Evolutionary conservation across 1,284 basidiomycete species (phyloP), one percentile per base, ranked within the genome.

Genomic region (Vanrija pseudolonga): DNA sequence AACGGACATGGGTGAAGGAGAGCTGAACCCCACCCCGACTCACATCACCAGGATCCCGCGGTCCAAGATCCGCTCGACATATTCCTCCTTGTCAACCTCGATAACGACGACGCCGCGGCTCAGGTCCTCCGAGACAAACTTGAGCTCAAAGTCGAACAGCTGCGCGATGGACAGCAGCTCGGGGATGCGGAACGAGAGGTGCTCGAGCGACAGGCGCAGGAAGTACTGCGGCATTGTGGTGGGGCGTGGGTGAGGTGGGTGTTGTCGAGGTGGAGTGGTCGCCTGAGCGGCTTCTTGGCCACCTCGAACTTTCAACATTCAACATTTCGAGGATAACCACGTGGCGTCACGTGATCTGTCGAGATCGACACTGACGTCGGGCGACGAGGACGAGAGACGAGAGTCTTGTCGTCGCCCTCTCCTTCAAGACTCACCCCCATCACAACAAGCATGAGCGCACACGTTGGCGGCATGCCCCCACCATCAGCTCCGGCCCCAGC

Each of bases 1-100:
- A n/a, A n/a, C n/a, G n/a, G 52, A n/a, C 55, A 41, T 37, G 28
- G 24, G 41, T 49, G 41, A 44, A 39, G 6, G n/a, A 36, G 17
- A 37, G 24, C 26, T 24, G 8, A 50, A 9, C n/a, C 22, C 24
- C 19, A 45, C 26, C 4, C 11, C 12, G n/a, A 74, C 81, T 62
- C 55, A 93, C 88, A 88, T 90, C 67, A 98, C 82, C 44, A 93
- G 76, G 39, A 95, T 86, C 63, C 90, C 90, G 62, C 95, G 79
- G 58, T 82, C 79, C 0, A 89, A 85, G 19, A 98, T 78, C n/a
- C 82, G 72, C 51, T 80, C 76, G 0, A 88, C 90, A 60, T 94
- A 84, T 41, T 86, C 83, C 63, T 91, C 89, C 23, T 79, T 74
- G 24, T 85, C 82, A 2, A 95, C 76, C 24, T 81, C 80, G 26